Evolutionary conservation across 169 alveolate species (phyloP).

Genomic region (Eimeria sp.): DNA sequence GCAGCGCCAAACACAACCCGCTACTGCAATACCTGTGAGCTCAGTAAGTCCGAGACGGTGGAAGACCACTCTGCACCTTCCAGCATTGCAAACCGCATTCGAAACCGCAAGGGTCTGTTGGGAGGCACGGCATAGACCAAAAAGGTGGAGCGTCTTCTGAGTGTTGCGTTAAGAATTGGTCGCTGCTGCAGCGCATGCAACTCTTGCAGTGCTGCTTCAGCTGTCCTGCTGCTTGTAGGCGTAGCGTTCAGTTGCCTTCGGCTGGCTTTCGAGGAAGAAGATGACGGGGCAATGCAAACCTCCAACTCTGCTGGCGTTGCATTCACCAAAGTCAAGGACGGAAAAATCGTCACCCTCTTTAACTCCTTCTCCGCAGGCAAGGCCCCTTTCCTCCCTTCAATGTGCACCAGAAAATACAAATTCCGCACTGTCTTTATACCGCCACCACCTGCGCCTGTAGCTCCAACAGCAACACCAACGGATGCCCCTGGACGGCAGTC

Average conservation of each 20-base stretch:
- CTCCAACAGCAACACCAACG: neutral
- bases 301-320: slow-evolving; percentile 91
- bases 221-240: neutral
- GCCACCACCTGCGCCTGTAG: slow-evolving; percentile 73
- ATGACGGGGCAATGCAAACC: slow-evolving; percentile 75
- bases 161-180: slow-evolving; percentile 73
- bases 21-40: slow-evolving; percentile 54
- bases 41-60: slow-evolving; percentile 52
- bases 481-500: slow-evolving; percentile 43
- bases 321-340: slow-evolving; percentile 91
- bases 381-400: slow-evolving; percentile 88
- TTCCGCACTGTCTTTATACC: slow-evolving; percentile 84
- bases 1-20: neutral
- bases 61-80: slow-evolving; percentile 80
- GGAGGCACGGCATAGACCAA: slow-evolving; percentile 79
- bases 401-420: slow-evolving; percentile 90
- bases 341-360: slow-evolving; percentile 89
- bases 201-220: slow-evolving; percentile 57
- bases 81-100: slow-evolving; percentile 68
- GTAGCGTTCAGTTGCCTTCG: slow-evolving; percentile 69
- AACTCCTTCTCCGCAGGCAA: slow-evolving; percentile 91
- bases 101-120: slow-evolving; percentile 48
- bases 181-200: slow-evolving; percentile 80
- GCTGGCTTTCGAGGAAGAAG: neutral
- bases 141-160: slow-evolving; percentile 70